Evolutionary conservation across 2,329 filamentous ascomycete species (phyloP), one percentile per base, ranked within the genome.

Genomic region (Xylariaceae sp.): DNA sequence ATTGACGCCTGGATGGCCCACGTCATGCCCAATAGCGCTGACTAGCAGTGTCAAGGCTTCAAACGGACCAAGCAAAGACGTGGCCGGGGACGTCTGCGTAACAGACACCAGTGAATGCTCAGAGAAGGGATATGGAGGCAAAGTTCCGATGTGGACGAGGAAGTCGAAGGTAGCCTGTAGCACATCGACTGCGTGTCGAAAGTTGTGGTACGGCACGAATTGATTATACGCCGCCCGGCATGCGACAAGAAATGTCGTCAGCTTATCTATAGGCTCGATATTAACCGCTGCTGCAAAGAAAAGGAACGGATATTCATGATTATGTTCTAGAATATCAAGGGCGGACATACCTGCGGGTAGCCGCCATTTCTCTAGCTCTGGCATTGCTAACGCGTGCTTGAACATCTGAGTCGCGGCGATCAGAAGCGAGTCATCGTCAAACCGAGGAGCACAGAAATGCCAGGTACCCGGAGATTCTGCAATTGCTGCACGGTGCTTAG

Each of bases 131-230:
- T 85, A 92, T 5, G 76, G 73, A 11, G 84, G 84, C 34, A 94
- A 68, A 23, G 80, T 78, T 40, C 87, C 85, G 36, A 95, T 81
- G 47, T 79, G 78, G 39, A 96, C 72, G 5, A 97, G 76, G 58
- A 96, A 95, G 65, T 84, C 81, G 61, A 96, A 97, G 3, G 88
- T 80, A 1, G 90, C 94, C 62, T 97, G 90, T 37, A 97, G 72
- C 18, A 98, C 92, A 63, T 98, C 92, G 46, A 96, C 83, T 15
- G 95, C 92, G 63, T 98, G 92, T 38, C 90, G 85, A 61, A 97
- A 98, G 64, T 98, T 98, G 69, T 98, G 92, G 58, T 97, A 98
- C 15, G 90, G 85, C 24, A 96, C 88, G 61, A 95, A 95, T 42
- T 79, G 85, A 62, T 97, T 97, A 67, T 98, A 98, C n/a, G 92